These are phyloP conservation scores for Linnemannia hyalina DNA, from an alignment of 192 early-diverging fungal species.

Conservation along the genomic window DNA sequence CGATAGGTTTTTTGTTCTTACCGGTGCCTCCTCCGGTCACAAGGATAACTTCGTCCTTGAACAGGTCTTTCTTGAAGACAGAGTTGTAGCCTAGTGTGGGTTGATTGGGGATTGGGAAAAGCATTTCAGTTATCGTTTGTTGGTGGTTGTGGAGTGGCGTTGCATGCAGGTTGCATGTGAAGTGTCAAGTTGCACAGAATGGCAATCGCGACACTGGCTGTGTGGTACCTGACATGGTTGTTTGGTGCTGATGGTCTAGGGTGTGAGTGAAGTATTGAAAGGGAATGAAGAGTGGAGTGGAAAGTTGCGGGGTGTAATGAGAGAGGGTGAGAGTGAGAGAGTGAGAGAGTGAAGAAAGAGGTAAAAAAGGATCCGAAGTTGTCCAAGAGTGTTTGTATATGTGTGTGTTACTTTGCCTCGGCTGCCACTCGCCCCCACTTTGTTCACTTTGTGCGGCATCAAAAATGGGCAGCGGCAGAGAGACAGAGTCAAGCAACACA, in stretches of 20 bases:
- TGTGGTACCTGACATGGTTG: slow-evolving; percentile 1
- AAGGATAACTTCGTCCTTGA: slow-evolving; percentile 60
- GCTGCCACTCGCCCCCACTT: not conserved
- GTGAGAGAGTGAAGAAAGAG: not conserved
- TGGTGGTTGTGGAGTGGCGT: no score
- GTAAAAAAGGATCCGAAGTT: not conserved
- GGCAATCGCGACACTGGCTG: not conserved
- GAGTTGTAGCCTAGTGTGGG: slow-evolving; percentile 40
- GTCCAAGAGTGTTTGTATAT: not conserved
- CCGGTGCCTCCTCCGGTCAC: slow-evolving; percentile 68
- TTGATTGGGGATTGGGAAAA: not conserved
- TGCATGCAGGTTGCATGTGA: not conserved
- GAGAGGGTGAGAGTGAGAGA: not conserved
- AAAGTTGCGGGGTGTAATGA: not conserved
- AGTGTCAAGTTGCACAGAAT: not conserved
- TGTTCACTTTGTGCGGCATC: not conserved
- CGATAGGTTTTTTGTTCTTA: slow-evolving; percentile 6
- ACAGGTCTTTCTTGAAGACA: slow-evolving; percentile 57
- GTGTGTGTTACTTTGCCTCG: not conserved
- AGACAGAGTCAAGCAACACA: no score
- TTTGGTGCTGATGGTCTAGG: not conserved
- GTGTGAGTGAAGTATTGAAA: not conserved
- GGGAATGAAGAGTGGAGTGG: not conserved
- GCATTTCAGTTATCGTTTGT: not conserved
- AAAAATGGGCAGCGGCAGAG: not conserved